phyloP scores from a whole-genome alignment of 2,329 filamentous ascomycete species.

The Monilinia laxa region DNA sequence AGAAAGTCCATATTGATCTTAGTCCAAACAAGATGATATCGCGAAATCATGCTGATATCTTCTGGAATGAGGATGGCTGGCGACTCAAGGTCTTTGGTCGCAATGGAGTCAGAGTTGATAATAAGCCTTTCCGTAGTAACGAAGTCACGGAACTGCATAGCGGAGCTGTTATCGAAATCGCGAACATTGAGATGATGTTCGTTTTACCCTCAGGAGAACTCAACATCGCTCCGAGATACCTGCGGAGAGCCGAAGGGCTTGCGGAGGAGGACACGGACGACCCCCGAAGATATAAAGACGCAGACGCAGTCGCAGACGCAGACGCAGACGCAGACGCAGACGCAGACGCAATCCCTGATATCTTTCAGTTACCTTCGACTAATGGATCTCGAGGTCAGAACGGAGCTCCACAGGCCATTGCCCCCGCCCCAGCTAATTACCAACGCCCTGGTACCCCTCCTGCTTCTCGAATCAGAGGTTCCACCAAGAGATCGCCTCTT shows the following conservation, averaged over 20 bases:
- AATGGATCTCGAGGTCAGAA: conserved; percentile 28
- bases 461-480: conserved; percentile 33
- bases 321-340: background rate
- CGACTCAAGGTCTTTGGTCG: conserved; percentile 83
- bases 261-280: conserved; percentile 19
- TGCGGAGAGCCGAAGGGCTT: conserved; percentile 52
- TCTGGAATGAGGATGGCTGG: conserved; percentile 71
- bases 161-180: conserved; percentile 88
- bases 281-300: background rate
- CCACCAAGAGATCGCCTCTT: conserved; percentile 35
- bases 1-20: conserved; percentile 76
- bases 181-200: conserved; percentile 97
- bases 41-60: conserved; percentile 72
- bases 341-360: conserved; percentile 1
- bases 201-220: conserved; percentile 74
- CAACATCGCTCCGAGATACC: conserved; percentile 66
- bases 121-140: conserved; percentile 65
- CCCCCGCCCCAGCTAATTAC: conserved; percentile 60
- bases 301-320: background rate
- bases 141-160: conserved; percentile 66
- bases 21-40: conserved; percentile 81
- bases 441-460: conserved; percentile 59
- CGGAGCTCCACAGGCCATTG: conserved; percentile 49
- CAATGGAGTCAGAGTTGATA: conserved; percentile 86
- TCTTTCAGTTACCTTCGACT: background rate